phyloP scores from a whole-genome alignment of 106 monocot species.

The Agapanthus africanus region DNA sequence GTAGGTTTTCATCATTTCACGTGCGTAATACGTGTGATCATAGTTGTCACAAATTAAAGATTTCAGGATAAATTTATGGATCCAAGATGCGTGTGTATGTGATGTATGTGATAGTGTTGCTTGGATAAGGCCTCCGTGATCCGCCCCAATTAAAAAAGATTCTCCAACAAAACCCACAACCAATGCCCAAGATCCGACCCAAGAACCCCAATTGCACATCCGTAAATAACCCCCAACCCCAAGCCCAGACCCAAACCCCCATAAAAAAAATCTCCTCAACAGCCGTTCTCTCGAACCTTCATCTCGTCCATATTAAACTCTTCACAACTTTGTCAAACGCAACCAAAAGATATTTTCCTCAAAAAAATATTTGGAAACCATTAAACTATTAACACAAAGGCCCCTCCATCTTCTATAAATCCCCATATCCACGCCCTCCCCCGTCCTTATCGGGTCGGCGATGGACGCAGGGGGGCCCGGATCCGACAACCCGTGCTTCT shows the following conservation, averaged over 20 bases:
- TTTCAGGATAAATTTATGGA: too few relatives aligned
- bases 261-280: neutral
- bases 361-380: neutral
- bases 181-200: too few relatives aligned
- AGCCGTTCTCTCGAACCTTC: conserved; percentile 10
- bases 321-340: neutral
- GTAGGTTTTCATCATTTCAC: too few relatives aligned
- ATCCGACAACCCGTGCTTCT: conserved; percentile 53
- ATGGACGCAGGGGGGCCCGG: conserved; percentile 20
- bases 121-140: too few relatives aligned
- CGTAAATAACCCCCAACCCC: neutral
- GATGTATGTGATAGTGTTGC: too few relatives aligned
- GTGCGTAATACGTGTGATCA: too few relatives aligned
- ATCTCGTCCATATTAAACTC: conserved; percentile 1
- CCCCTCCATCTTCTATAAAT: neutral
- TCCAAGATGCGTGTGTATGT: too few relatives aligned
- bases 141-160: too few relatives aligned
- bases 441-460: neutral
- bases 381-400: neutral
- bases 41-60: too few relatives aligned
- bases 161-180: too few relatives aligned
- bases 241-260: neutral
- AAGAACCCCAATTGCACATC: too few relatives aligned
- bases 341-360: neutral
- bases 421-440: neutral